These are phyloP conservation scores for Backusella liffmaniae DNA, from an alignment of 192 early-diverging fungal species.

Conservation along the genomic window DNA sequence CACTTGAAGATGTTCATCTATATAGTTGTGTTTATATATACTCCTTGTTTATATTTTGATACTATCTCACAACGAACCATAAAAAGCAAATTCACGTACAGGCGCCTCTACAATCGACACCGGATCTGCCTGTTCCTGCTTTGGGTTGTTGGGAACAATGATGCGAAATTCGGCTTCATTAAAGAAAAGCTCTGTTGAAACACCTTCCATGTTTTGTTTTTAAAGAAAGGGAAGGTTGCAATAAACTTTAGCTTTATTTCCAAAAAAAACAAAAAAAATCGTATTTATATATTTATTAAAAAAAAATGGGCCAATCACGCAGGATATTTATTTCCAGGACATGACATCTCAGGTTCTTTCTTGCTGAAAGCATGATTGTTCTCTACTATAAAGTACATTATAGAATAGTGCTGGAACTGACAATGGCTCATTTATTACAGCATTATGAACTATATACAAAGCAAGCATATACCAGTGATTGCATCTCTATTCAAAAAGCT, in stretches of 20 bases:
- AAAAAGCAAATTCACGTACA: constrained; percentile 34
- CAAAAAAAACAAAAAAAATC: not conserved
- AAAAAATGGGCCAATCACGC: too few species aligned
- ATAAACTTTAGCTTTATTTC: not conserved
- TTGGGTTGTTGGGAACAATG: constrained; percentile 4
- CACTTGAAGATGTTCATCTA: constrained; percentile 36
- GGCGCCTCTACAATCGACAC: not conserved
- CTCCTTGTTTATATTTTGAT: not conserved
- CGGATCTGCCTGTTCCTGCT: not conserved
- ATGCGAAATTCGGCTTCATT: constrained; percentile 21
- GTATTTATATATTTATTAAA: not conserved
- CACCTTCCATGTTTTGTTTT: not conserved
- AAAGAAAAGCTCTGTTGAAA: constrained; percentile 18
- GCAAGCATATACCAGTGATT: too few species aligned
- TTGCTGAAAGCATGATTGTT: too few species aligned
- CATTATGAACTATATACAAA: too few species aligned
- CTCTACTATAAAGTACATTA: too few species aligned
- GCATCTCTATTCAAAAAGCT: too few species aligned
- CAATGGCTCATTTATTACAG: too few species aligned
- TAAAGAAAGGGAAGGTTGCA: not conserved
- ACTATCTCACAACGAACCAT: constrained; percentile 16
- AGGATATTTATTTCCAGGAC: too few species aligned
- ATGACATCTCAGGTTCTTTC: too few species aligned
- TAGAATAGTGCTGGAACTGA: too few species aligned
- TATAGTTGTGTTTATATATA: not conserved